phyloP scores from a whole-genome alignment of 768 basidiomycete genomes.

The Amanita thiersii region DNA sequence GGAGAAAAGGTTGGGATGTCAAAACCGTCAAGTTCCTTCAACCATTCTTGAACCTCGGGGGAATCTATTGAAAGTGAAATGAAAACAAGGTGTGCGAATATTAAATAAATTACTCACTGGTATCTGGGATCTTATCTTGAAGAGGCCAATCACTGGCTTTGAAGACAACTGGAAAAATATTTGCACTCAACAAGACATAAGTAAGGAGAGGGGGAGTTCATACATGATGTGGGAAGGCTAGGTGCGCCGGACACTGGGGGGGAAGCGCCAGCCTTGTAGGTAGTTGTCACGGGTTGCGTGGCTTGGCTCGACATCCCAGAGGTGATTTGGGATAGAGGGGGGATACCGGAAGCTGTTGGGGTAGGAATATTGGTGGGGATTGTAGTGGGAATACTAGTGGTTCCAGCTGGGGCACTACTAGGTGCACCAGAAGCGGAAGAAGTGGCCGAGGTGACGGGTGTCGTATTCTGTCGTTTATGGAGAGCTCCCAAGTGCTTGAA shows the following conservation, averaged over 20 bases:
- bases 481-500: conserved; percentile 27
- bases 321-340: neutral
- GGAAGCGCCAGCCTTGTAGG: conserved; percentile 34
- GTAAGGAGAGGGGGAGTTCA: conserved; percentile 12
- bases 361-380: conserved; percentile 1
- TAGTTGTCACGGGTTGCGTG: conserved; percentile 5
- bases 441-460: conserved; percentile 9
- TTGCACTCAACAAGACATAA: neutral
- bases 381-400: neutral
- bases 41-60: conserved; percentile 60
- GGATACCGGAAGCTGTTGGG: conserved; percentile 4
- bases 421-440: conserved; percentile 7
- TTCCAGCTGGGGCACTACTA: neutral
- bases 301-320: conserved; percentile 6
- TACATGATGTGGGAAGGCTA: conserved; percentile 56
- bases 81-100: neutral
- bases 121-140: conserved; percentile 52
- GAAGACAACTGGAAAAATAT: conserved; percentile 32
- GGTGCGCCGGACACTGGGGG: conserved; percentile 63
- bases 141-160: conserved; percentile 47
- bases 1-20: conserved; percentile 59
- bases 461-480: conserved; percentile 30
- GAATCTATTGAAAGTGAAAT: conserved; percentile 29
- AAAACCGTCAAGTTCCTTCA: conserved; percentile 66
- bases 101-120: conserved; percentile 31